Evolutionary conservation across 192 early-diverging fungal genomes (phyloP), one percentile per base, ranked within the genome.

Genomic region (Linnemannia hyalina): DNA sequence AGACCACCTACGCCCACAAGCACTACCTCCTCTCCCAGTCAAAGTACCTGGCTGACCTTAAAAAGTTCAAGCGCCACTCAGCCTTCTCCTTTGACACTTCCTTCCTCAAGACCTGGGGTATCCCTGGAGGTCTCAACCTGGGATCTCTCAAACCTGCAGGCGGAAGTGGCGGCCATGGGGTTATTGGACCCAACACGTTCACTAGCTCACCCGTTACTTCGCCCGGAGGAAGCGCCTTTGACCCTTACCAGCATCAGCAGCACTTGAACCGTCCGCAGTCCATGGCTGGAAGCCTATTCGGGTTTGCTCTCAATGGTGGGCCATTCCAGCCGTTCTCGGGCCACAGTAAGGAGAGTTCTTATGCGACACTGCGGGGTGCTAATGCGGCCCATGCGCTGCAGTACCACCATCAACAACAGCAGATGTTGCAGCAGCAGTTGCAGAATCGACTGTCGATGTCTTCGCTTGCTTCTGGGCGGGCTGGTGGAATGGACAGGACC

Each of bases 31-130:
- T 85, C 15, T 85, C 77, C 75, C 83, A 85, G 44, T 85, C 83
- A 10, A 85, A 85, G 54, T 85, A 85, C 46, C 70, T 85, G 7
- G 83, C 83, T 1, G 83, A 85, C 18, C 78, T 85, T 32, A 85
- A 85, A 75, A 85, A 85, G 40, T 85, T 85, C 55, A 85, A 85
- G 41, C 78, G 83, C 10, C 83, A 85, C 49, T 85, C 83, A 0
- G 83, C 83, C 32, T 85, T 85, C 63, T 80, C 83, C 7, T 85
- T 85, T 29, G 83, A 85, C 47, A 85, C 83, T 0, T 85, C 83
- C 2, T 85, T 85, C 60, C 83, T 85, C 70, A 85, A 85, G 70
- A 85, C 83, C 13, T 85, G 83, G 83, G 83, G 74, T 7, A 80
- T 85, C 54, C 78, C 78, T 54, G 74, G 74, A 18, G 78, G 83